Conservation (phyloP, 2,329 filamentous ascomycete genomes). For the Aspergillus sp. region DNA sequence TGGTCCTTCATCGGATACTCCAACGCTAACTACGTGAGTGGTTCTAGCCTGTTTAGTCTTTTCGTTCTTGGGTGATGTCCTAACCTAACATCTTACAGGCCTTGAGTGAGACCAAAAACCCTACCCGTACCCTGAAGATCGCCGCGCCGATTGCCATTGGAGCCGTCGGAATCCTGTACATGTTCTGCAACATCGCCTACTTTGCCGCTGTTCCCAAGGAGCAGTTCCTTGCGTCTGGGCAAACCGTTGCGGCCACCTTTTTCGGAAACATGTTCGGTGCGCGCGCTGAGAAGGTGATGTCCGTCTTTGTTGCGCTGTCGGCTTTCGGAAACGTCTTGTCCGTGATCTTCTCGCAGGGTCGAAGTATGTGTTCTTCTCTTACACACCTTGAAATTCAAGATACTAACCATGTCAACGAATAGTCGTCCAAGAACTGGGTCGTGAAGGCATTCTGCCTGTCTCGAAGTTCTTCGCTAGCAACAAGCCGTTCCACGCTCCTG, state of each 20-base stretch:
- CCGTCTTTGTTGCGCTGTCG: constrained; percentile 60
- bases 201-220: constrained; percentile 59
- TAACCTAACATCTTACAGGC: constrained; percentile 32
- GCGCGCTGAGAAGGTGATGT: constrained; percentile 56
- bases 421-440: constrained; percentile 60
- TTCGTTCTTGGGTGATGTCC: constrained; percentile 1
- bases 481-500: constrained; percentile 65
- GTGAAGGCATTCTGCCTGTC: constrained; percentile 67
- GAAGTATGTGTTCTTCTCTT: constrained; percentile 28
- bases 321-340: constrained; percentile 63
- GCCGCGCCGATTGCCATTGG: constrained; percentile 56
- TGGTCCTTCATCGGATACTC: constrained; percentile 62
- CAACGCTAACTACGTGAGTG: constrained; percentile 61
- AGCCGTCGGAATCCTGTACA: constrained; percentile 57
- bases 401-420: neutral
- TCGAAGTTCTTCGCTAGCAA: constrained; percentile 68
- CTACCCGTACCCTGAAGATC: constrained; percentile 57
- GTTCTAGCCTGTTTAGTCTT: neutral
- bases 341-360: constrained; percentile 51
- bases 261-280: constrained; percentile 61
- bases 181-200: constrained; percentile 60
- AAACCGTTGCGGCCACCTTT: constrained; percentile 57
- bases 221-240: constrained; percentile 54
- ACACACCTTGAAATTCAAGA: neutral
- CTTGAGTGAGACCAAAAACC: constrained; percentile 57